These are phyloP conservation scores for Cladophialophora carrionii DNA, from an alignment of 2,329 filamentous ascomycete species.

Conservation along the genomic window DNA sequence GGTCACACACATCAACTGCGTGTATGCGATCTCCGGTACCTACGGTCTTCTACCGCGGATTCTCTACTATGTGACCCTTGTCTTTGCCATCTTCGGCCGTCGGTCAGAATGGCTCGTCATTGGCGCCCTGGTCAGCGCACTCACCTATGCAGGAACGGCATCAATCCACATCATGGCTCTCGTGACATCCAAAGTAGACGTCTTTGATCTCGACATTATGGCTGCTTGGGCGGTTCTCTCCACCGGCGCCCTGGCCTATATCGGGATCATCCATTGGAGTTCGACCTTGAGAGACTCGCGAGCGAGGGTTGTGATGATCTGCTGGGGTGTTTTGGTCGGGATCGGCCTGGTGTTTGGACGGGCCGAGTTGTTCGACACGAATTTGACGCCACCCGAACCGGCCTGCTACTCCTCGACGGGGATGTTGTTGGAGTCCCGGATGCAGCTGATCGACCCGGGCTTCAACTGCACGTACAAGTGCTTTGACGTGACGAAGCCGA, in stretches of 20 bases:
- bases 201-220: slow-evolving; percentile 39
- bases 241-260: slow-evolving; percentile 38
- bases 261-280: slow-evolving; percentile 39
- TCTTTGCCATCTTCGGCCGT: slow-evolving; percentile 40
- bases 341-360: slow-evolving; percentile 36
- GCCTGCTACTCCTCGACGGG: slow-evolving; percentile 37
- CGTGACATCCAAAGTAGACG: slow-evolving; percentile 32
- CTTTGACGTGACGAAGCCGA: slow-evolving; percentile 35
- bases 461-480: slow-evolving; percentile 42
- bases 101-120: slow-evolving; percentile 41
- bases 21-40: slow-evolving; percentile 39
- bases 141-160: slow-evolving; percentile 40
- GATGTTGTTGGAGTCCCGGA: slow-evolving; percentile 33
- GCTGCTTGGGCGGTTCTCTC: slow-evolving; percentile 39
- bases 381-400: slow-evolving; percentile 28
- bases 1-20: slow-evolving; percentile 31
- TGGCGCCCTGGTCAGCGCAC: slow-evolving; percentile 40
- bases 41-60: slow-evolving; percentile 40
- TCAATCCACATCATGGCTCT: slow-evolving; percentile 40
- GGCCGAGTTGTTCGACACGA: slow-evolving; percentile 34
- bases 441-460: slow-evolving; percentile 31
- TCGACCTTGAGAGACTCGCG: slow-evolving; percentile 36
- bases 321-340: slow-evolving; percentile 38
- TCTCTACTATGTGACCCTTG: slow-evolving; percentile 40
- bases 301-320: slow-evolving; percentile 35